Evolutionary conservation across 1,139 yeast genomes (phyloP), one percentile per base, ranked within the genome.

Genomic region (Hansenula anomala): DNA sequence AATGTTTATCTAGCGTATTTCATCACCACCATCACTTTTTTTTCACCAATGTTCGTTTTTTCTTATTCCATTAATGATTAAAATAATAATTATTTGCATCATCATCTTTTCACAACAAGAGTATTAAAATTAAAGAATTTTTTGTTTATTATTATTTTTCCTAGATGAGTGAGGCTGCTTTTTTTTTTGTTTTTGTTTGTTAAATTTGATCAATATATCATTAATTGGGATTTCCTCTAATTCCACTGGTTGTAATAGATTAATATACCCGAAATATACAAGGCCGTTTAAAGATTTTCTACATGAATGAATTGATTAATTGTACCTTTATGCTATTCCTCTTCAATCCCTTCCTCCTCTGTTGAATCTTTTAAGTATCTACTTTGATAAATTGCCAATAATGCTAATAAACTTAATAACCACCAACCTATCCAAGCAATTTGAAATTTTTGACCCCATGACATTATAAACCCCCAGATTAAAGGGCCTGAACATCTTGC

Each of bases 401-500:
- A 41, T 1, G 75, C 63, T 25, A 77, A 48, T 3, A 59, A 36
- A 36, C 73, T 60, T 39, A 72, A 55, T 2, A 63, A 40, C 58
- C 67, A 67, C 82, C 83, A 79, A 1, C 80, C 70, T 7, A 75
- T 44, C 59, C 75, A 73, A 0, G 71, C 77, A 32, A 66, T 55
- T 11, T 66, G 62, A 25, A 57, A 48, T n/a, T 52, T 55, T 46
- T 75, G 73, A 20, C 71, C 69, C 45, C 61, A 61, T 2, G 80
- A 64, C 71, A 78, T 76, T 31, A 79, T 49, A 37, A 59, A 61
- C 11, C 86, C 86, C 80, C 82, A 78, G 3, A 66, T 30, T 15
- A 78, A 56, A 0, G 87, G 87, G 4, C 80, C 85, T 1, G 74
- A 33, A 40, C 75, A 78, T 44, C 86, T 58, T 0, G 84, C 80